Conservation (phyloP, 2,329 filamentous ascomycete species). For the Lasiodiplodia sp. region DNA sequence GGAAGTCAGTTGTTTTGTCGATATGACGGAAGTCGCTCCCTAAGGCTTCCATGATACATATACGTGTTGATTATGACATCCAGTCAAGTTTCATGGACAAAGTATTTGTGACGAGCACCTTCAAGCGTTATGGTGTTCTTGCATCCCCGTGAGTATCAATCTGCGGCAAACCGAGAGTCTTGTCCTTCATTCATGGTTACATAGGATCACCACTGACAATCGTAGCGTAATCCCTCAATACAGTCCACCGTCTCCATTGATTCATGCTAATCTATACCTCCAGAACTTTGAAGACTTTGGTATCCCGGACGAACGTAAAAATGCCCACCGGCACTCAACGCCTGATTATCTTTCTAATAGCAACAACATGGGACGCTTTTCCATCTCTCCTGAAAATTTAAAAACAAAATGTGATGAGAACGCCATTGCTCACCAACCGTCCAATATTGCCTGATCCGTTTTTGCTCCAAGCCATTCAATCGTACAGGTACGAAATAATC, state of each 20-base stretch:
- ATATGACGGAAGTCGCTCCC: too few relatives aligned
- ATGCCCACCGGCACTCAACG: conserved; percentile 21
- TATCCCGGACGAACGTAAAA: conserved; percentile 14
- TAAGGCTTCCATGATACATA: too few relatives aligned
- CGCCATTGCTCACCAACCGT: conserved; percentile 12
- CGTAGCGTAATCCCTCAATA: background rate
- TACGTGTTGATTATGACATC: too few relatives aligned
- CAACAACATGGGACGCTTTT: background rate
- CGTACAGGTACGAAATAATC: conserved; percentile 1
- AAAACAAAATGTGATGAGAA: conserved; percentile 11
- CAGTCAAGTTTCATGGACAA: too few relatives aligned
- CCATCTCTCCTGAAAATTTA: background rate
- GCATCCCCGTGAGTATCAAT: too few relatives aligned
- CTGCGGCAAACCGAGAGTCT: too few relatives aligned
- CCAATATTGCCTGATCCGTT: background rate
- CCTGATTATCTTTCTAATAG: conserved; percentile 20
- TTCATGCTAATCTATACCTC: conserved; percentile 4
- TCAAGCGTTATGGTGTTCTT: too few relatives aligned
- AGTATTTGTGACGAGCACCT: too few relatives aligned
- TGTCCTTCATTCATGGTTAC: background rate
- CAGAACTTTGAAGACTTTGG: background rate
- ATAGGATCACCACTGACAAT: background rate
- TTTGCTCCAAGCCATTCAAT: conserved; percentile 21
- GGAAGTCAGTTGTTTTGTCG: too few relatives aligned
- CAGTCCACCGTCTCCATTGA: background rate